Evolutionary conservation across 768 basidiomycete species (phyloP), one percentile per base, ranked within the genome.

Genomic region (Naematelia encephala): DNA sequence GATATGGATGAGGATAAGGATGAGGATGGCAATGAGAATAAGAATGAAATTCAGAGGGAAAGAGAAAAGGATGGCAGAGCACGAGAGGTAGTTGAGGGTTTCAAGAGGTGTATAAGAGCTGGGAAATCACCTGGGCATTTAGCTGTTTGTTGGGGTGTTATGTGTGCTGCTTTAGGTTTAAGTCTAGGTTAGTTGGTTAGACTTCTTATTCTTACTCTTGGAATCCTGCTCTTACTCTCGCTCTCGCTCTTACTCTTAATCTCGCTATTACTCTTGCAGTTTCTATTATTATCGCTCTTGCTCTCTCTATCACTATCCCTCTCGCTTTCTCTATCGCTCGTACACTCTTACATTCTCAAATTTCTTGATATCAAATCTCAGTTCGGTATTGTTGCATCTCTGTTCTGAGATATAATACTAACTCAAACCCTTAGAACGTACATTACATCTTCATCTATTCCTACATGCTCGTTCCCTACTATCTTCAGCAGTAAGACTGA

Each of bases 401-500:
- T n/a, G n/a, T n/a, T n/a, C n/a, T n/a, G n/a, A n/a, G n/a, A n/a
- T n/a, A n/a, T n/a, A n/a, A n/a, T n/a, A n/a, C n/a, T n/a, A n/a
- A n/a, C n/a, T n/a, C n/a, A n/a, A n/a, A n/a, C n/a, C n/a, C 10
- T 1, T 72, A 97, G 92, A 87, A 64, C 85, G 90, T 26, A 81
- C 89, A 8, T 86, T 87, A 64, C 88, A 89, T 71, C 84, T 99
- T 13, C 88, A 92, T 69, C 84, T 98, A 28, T 98, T 96, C 80
- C 84, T 99, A 4, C 91, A 97, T 66, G 89, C 90, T 2, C 84
- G 96, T 13, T 84, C 90, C 54, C 79, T 98, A 52, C 81, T 98
- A 45, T 97, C 93, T 5, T 91, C 93, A 3, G 87, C 91, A 1
- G 89, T 99, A 16, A 85, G 96, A 5, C 81, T 98, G 69, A 98